Evolutionary conservation across 2,329 filamentous ascomycete species (phyloP).

Genomic region (Talaromyces amestolkiae): DNA sequence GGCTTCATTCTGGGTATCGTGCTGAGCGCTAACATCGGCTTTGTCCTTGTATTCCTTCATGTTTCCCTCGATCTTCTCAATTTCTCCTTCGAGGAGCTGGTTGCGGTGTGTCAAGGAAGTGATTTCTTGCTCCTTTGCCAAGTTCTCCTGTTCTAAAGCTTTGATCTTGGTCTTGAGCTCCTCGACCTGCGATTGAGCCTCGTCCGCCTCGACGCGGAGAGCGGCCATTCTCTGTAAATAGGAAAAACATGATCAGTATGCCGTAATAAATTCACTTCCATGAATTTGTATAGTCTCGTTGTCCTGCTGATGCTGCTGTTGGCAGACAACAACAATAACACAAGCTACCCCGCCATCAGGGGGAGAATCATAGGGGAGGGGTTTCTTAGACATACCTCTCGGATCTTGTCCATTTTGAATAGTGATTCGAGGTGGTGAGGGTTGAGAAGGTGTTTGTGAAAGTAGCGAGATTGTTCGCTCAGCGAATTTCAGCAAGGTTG

Average conservation of each 20-base stretch:
- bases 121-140: conserved; percentile 97
- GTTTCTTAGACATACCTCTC: conserved; percentile 15
- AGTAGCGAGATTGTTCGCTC: conserved; percentile 38
- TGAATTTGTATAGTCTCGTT: not conserved
- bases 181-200: conserved; percentile 75
- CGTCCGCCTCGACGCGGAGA: conserved; percentile 91
- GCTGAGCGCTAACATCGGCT: conserved; percentile 75
- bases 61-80: conserved; percentile 83
- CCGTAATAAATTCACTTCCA: not conserved
- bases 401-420: conserved; percentile 64
- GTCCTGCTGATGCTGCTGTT: conserved; percentile 6
- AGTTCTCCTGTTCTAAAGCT: conserved; percentile 86
- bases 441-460: conserved; percentile 29
- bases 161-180: conserved; percentile 88
- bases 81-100: conserved; percentile 79
- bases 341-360: conserved; percentile 42
- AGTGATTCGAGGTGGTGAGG: conserved; percentile 29
- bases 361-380: conserved; percentile 21
- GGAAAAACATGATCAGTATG: conserved; percentile 16
- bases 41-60: conserved; percentile 86
- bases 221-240: conserved; percentile 79
- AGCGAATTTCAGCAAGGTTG: conserved; percentile 32
- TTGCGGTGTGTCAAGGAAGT: conserved; percentile 96
- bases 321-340: conserved; percentile 24
- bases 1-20: conserved; percentile 86